These are phyloP conservation scores for Phyllosticta citrichinensis DNA, from an alignment of 2,329 filamentous ascomycete genomes.

Conservation along the genomic window DNA sequence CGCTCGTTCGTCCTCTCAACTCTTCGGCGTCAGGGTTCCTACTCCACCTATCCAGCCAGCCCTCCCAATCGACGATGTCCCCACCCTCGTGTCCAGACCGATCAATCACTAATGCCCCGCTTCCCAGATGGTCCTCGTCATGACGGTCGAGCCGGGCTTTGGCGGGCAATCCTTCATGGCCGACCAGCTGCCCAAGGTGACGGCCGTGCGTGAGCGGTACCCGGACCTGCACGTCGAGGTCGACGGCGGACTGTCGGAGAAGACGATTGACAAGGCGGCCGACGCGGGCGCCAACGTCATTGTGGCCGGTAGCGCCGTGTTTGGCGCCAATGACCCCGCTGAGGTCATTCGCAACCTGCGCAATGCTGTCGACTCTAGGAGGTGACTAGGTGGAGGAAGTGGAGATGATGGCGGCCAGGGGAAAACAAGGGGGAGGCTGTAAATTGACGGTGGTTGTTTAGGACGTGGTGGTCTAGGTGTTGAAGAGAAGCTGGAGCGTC, in stretches of 20 bases:
- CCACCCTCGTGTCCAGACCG: not conserved
- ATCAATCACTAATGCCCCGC: not conserved
- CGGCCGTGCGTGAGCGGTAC: conserved; percentile 71
- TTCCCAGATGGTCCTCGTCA: conserved; percentile 85
- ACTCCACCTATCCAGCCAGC: not conserved
- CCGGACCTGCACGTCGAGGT: conserved; percentile 95
- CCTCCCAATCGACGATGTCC: not conserved
- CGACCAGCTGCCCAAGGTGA: conserved; percentile 86
- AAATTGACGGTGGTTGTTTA: not conserved
- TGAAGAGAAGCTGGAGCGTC: not conserved
- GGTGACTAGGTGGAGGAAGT: conserved; percentile 10
- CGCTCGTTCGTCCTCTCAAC: not conserved
- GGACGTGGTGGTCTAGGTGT: no score
- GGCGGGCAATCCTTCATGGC: conserved; percentile 99
- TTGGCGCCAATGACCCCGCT: conserved; percentile 78
- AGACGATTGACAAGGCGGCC: conserved; percentile 86
- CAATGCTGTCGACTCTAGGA: conserved; percentile 61
- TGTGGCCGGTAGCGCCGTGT: conserved; percentile 91
- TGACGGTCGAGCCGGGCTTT: conserved; percentile 97
- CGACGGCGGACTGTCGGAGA: conserved; percentile 79
- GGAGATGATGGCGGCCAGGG: not conserved
- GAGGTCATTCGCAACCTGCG: conserved; percentile 79
- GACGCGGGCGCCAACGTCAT: conserved; percentile 97
- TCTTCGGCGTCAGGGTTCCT: not conserved
- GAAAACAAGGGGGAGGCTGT: not conserved